Percentiles rank a stretch among this genome's conserved stretches.
Evolutionary conservation across 2,329 filamentous ascomycete species (phyloP).

Genomic region (Aspergillus sp.): DNA sequence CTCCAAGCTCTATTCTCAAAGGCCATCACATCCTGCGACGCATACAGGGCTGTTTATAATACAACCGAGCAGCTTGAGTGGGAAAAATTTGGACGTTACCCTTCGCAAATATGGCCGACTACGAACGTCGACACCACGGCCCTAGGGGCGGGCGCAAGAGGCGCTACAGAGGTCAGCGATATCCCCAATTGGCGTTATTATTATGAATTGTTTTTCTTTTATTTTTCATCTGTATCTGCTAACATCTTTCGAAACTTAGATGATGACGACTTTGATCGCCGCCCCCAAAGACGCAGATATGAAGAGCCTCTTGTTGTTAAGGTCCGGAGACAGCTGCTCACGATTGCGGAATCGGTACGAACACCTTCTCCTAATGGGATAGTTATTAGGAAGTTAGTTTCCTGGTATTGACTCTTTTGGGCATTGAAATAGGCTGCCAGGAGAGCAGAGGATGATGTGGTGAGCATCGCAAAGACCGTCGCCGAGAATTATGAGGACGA

Average conservation of each 20-base stretch:
- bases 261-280: conserved; percentile 71
- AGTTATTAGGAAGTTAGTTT: neutral
- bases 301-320: conserved; percentile 68
- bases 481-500: conserved; percentile 82
- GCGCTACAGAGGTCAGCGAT: conserved; percentile 65
- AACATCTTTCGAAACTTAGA: conserved; percentile 44
- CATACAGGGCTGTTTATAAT: conserved; percentile 1
- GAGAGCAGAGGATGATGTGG: conserved; percentile 73
- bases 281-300: conserved; percentile 67
- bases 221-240: conserved; percentile 11
- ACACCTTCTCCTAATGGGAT: neutral
- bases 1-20: conserved; percentile 2
- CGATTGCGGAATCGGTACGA: conserved; percentile 69
- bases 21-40: conserved; percentile 7
- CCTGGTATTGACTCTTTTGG: conserved; percentile 3
- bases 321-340: conserved; percentile 72
- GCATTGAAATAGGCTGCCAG: conserved; percentile 55
- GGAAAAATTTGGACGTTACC: neutral
- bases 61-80: too few species aligned
- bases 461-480: conserved; percentile 68
- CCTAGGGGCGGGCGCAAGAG: conserved; percentile 61
- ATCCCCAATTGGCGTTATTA: neutral
- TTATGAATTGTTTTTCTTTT: neutral
- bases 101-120: conserved; percentile 45
- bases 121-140: conserved; percentile 52